Percentiles rank a stretch among this genome's conserved stretches.
These are phyloP conservation scores for Termitomyces sp. DNA, from an alignment of 768 basidiomycete genomes.

Conservation along the genomic window DNA sequence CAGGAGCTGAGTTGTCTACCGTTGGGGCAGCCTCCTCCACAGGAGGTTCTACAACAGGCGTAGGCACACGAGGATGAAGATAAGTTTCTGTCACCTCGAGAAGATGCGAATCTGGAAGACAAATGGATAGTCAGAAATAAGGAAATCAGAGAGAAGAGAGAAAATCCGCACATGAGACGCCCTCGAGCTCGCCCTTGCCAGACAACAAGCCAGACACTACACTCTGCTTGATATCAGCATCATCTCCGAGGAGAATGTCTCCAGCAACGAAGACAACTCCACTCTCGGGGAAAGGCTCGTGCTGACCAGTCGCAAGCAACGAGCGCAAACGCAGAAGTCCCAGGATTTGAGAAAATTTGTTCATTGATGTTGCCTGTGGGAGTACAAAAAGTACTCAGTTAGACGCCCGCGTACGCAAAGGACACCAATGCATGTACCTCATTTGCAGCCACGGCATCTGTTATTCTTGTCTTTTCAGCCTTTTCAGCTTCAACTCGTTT, in stretches of 20 bases:
- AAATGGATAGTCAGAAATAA: slow-evolving; percentile 4
- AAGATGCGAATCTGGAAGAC: slow-evolving; percentile 55
- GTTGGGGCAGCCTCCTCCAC: slow-evolving; percentile 6
- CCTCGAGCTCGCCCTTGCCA: slow-evolving; percentile 57
- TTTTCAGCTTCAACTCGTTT: slow-evolving; percentile 58
- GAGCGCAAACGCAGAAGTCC: slow-evolving; percentile 58
- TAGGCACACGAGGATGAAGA: slow-evolving; percentile 43
- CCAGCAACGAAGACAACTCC: slow-evolving; percentile 50
- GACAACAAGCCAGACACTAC: slow-evolving; percentile 55
- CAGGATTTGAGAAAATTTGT: slow-evolving; percentile 49
- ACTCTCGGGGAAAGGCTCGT: slow-evolving; percentile 46
- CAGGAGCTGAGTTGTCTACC: slow-evolving; percentile 23
- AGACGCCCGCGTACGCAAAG: neutral
- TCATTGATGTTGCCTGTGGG: slow-evolving; percentile 39
- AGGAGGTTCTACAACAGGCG: slow-evolving; percentile 34
- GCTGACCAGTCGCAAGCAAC: slow-evolving; percentile 41
- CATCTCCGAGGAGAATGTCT: slow-evolving; percentile 55
- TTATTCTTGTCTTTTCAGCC: slow-evolving; percentile 51
- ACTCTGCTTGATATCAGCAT: slow-evolving; percentile 45
- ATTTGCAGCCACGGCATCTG: slow-evolving; percentile 52
- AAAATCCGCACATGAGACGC: slow-evolving; percentile 55
- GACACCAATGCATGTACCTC: slow-evolving; percentile 41
- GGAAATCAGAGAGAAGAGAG: slow-evolving; percentile 7
- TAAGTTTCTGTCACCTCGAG: slow-evolving; percentile 52
- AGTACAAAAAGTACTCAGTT: neutral